Evolutionary conservation across 225 moss, liverwort and hornwort genomes (phyloP), one percentile per base, ranked within the genome.

Genomic region (Takakia lepidozioides): DNA sequence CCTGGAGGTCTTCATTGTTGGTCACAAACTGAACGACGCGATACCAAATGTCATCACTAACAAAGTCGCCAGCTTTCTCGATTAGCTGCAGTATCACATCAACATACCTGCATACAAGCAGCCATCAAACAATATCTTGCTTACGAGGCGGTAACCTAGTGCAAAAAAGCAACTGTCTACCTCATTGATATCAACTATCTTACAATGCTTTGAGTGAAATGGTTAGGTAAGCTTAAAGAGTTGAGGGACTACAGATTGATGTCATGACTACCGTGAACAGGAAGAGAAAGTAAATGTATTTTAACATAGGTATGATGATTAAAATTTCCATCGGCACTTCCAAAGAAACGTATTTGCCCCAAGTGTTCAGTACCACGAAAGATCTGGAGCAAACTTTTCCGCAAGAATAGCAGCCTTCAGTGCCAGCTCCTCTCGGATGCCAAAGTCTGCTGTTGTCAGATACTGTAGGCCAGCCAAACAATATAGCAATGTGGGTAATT

Each of bases 51-150:
- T 93, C 93, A 73, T 93, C 93, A 69, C 88, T 85, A 35, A 93
- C 93, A 54, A 93, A 93, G 70, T 93, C 93, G 29, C 93, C 93
- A 39, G 93, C 93, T 62, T 93, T 93, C 83, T 93, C 93, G 47
- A 93, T 93, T 34, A 93, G 78, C 71, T 93, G 88, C 52, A 93
- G 77, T 52, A 93, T 93, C 30, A 93, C 88, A 67, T 93, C 88
- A 54, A 93, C 93, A 54, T 93, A 93, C 93, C 93, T 93, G 67
- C 59, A 57, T 5, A 25, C 53, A 57, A 45, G 25, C 7, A 15
- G 48, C 10, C 1, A 3, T 59, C 37, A 46, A 21, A 14, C 19
- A 15, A 21, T 46, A 46, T 7, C 44, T n/a, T n/a, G n/a, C n/a
- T n/a, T n/a, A n/a, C n/a, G n/a, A n/a, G n/a, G n/a, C n/a, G n/a